Conservation (phyloP, 805 yeast species). For the Metschnikowia hibisci region DNA sequence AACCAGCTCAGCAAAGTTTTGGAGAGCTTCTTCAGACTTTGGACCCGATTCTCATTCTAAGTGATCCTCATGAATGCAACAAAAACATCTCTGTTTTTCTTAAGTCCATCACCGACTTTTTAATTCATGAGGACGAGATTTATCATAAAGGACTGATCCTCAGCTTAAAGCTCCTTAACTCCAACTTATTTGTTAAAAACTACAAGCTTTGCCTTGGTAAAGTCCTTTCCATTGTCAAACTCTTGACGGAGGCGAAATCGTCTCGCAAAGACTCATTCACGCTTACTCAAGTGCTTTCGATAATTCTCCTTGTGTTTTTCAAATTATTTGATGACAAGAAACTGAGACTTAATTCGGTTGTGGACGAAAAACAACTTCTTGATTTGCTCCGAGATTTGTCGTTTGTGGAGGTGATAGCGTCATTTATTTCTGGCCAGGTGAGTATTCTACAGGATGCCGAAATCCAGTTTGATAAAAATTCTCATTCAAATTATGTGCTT, state of each 20-base stretch:
- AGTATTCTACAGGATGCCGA: conserved; percentile 1
- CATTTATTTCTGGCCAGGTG: conserved; percentile 29
- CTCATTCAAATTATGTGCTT: conserved; percentile 28
- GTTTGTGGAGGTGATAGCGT: conserved; percentile 40
- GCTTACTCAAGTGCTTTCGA: conserved; percentile 34
- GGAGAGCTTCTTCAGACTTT: conserved; percentile 12
- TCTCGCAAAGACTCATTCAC: conserved; percentile 15
- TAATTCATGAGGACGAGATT: conserved; percentile 17
- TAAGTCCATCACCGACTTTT: conserved; percentile 32
- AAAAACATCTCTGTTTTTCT: conserved; percentile 33
- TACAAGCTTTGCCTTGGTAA: conserved; percentile 36
- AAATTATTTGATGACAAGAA: conserved; percentile 28
- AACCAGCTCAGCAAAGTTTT: conserved; percentile 1
- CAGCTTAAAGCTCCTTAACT: conserved; percentile 33
- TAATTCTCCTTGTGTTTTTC: conserved; percentile 29
- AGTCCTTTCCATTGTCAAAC: conserved; percentile 17
- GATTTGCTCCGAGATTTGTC: conserved; percentile 55
- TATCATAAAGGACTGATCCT: conserved; percentile 32
- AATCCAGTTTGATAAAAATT: not conserved
- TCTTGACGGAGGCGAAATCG: conserved; percentile 1
- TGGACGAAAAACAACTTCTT: conserved; percentile 15
- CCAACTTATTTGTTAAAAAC: conserved; percentile 39
- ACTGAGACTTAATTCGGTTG: conserved; percentile 17
- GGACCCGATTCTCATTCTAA: conserved; percentile 26
- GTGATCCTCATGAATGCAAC: conserved; percentile 40